A percentile compares a stretch with the other conserved stretches of the same genome.
phyloP scores from a whole-genome alignment of 768 basidiomycete species.

The Lyophyllum shimeji region DNA sequence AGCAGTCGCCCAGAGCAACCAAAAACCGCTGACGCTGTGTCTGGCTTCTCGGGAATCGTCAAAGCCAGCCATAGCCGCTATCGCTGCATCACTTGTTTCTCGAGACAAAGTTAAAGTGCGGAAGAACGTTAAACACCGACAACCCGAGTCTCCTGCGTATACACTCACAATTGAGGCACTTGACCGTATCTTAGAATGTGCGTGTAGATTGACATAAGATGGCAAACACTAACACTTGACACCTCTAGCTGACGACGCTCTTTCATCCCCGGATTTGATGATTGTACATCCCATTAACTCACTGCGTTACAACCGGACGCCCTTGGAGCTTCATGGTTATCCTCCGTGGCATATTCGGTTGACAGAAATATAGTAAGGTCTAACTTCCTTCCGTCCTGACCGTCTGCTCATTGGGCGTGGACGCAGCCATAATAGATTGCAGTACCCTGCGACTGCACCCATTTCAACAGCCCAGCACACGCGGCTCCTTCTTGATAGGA shows the following conservation, averaged over 20 bases:
- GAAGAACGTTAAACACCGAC: constrained; percentile 17
- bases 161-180: constrained; percentile 45
- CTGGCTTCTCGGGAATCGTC: constrained; percentile 59
- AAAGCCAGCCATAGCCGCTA: constrained; percentile 63
- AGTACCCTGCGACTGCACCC: neutral
- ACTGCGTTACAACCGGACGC: constrained; percentile 32
- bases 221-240: neutral
- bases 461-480: neutral
- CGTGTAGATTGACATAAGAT: constrained; percentile 9
- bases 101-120: constrained; percentile 22
- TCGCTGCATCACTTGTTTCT: constrained; percentile 46
- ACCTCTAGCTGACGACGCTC: constrained; percentile 35
- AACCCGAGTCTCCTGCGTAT: constrained; percentile 24
- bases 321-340: constrained; percentile 71
- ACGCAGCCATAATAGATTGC: constrained; percentile 28
- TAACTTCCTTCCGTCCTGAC: neutral
- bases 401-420: neutral
- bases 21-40: constrained; percentile 44
- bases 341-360: constrained; percentile 87
- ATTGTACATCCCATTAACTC: constrained; percentile 63
- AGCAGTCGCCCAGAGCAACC: neutral
- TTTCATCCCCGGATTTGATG: constrained; percentile 75
- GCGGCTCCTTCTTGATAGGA: constrained; percentile 42
- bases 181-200: constrained; percentile 60
- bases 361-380: constrained; percentile 73